A percentile compares a stretch with the other conserved stretches of the same genome.
phyloP scores from a whole-genome alignment of 1,284 basidiomycete species.

The Ustilago crameri region DNA sequence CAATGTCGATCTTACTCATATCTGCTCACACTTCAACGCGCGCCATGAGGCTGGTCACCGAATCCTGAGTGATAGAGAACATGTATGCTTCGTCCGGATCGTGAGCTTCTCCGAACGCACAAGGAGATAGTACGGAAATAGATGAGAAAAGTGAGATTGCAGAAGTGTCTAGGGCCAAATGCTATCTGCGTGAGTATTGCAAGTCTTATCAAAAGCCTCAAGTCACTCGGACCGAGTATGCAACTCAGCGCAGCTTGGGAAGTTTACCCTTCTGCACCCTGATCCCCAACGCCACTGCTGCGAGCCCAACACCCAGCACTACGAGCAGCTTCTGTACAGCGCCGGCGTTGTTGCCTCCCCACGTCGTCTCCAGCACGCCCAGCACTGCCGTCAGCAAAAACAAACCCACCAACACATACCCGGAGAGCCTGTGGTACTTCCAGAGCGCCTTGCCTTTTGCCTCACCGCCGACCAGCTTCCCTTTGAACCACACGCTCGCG shows the following conservation, averaged over 20 bases:
- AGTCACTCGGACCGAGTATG: no score
- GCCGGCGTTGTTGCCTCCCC: conserved; percentile 28
- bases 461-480: conserved; percentile 44
- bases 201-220: no score
- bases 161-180: no score
- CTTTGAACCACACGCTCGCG: conserved; percentile 53
- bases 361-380: conserved; percentile 51
- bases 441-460: conserved; percentile 44
- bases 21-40: no score
- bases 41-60: no score
- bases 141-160: no score
- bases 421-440: conserved; percentile 52
- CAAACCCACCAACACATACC: conserved; percentile 47
- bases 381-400: conserved; percentile 42
- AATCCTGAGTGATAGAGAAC: no score
- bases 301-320: conserved; percentile 7
- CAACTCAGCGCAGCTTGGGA: conserved; percentile 24
- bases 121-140: no score
- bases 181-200: no score
- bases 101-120: no score
- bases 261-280: conserved; percentile 41
- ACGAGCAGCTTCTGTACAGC: conserved; percentile 8
- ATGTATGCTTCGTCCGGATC: no score
- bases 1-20: no score
- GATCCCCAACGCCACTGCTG: conserved; percentile 4